These are phyloP conservation scores for Xylaria telfairii DNA, from an alignment of 495 filamentous ascomycete genomes.

Conservation along the genomic window DNA sequence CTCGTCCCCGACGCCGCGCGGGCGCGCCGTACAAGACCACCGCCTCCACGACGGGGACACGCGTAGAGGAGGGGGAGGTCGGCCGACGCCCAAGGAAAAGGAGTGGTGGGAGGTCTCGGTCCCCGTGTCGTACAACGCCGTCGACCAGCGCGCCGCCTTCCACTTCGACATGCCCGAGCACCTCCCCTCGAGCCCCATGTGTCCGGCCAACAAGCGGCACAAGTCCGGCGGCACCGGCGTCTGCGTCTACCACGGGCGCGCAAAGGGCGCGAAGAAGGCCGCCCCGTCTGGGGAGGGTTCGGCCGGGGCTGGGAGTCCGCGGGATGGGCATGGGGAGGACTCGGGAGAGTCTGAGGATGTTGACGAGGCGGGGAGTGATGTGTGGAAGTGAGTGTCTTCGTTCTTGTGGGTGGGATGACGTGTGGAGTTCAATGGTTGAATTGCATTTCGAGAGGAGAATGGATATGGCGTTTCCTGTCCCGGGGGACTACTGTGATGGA, in stretches of 20 bases:
- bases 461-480: background rate
- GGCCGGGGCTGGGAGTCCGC: slow-evolving; percentile 9
- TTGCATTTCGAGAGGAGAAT: background rate
- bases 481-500: background rate
- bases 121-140: slow-evolving; percentile 9
- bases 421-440: background rate
- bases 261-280: slow-evolving; percentile 24
- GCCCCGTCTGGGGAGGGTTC: background rate
- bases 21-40: background rate
- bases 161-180: slow-evolving; percentile 68
- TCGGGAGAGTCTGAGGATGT: background rate
- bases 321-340: slow-evolving; percentile 14
- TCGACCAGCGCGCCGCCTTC: slow-evolving; percentile 39
- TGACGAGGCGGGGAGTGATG: background rate
- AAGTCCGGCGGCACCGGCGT: slow-evolving; percentile 59
- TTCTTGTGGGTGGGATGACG: background rate
- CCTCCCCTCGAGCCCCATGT: slow-evolving; percentile 66
- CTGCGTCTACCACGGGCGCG: slow-evolving; percentile 54
- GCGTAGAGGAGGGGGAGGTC: background rate
- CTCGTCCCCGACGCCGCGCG: background rate
- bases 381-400: slow-evolving; percentile 13
- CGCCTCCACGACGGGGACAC: background rate
- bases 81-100: slow-evolving; percentile 12
- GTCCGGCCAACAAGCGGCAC: slow-evolving; percentile 63
- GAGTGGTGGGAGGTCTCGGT: slow-evolving; percentile 43